Base-by-base conservation (phyloP, 306 rosid species). In the Acacia confusa region DNA sequence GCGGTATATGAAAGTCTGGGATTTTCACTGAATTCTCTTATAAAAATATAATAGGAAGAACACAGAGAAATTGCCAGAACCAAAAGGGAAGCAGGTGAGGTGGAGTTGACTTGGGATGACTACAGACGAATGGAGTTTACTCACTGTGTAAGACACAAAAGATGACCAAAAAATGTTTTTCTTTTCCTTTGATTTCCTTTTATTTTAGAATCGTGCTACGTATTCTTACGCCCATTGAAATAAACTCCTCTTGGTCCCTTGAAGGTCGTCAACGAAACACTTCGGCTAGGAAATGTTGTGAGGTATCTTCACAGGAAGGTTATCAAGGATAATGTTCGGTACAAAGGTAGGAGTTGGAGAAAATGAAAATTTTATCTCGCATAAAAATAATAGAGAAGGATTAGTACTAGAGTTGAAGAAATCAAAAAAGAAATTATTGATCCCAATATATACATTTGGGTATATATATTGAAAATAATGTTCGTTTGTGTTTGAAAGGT, bases 271-370 rank as follows among this genome's bases (percentile, higher is more conserved):
- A 93, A 88, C 70, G 99, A 96, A 91, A 93, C 99, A 63, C 97
- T 96, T 13, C 84, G 99, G 82, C 82, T 93, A 2, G 99, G 99
- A 40, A 96, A 96, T 73, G 99, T 96, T 9, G 99, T 96, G 83
- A 92, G 99, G 83, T 96, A 89, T 85, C 95, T 96, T 60, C 99
- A 96, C 86, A 92, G 99, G 86, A 96, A 92, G 87, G 96, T 97
- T 43, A 55, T 96, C 24, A 91, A 91, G 79, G 97, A 93, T 81
- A 97, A 36, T 6, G 40, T 96, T 55, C 88, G 86, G 70, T 96
- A 92, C 86, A 86, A 88, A 92, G 99, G 99, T 96, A 85, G 72
- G 82, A 32, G 22, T 34, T 67, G 13, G 19, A 7, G 74, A 65
- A 32, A 44, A 41, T 58, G 19, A 47, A 40, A 55, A 63, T 6